Percentiles rank a stretch among this genome's conserved stretches.
Evolutionary conservation across 345 rosid species (phyloP).

Genomic region (rapeseed (Brassica napus)): Da-Ae NC_063436.1:23024501-23025000

Average conservation of each 20-base stretch:
- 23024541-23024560: conserved; percentile 6
- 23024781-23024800: too few relatives aligned
- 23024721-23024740: conserved; percentile 13
- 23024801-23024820: background rate
- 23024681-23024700: conserved; percentile 23
- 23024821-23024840: background rate
- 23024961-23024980: background rate
- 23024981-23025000: background rate
- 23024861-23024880: background rate
- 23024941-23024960: too few relatives aligned
- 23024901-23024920: background rate
- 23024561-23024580: conserved; percentile 13
- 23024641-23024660: background rate
- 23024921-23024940: background rate
- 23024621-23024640: conserved; percentile 9
- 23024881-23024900: background rate
- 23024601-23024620: background rate
- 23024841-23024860: background rate
- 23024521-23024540: conserved; percentile 5
- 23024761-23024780: background rate
- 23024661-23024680: background rate
- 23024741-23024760: conserved; percentile 32
- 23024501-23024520: conserved; percentile 16
- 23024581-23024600: conserved; percentile 7
- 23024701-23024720: conserved; percentile 25